Percentiles rank a stretch among this genome's conserved stretches.
Conservation (phyloP, 495 filamentous ascomycete species). For the Beverwykella pulmonaria region DNA sequence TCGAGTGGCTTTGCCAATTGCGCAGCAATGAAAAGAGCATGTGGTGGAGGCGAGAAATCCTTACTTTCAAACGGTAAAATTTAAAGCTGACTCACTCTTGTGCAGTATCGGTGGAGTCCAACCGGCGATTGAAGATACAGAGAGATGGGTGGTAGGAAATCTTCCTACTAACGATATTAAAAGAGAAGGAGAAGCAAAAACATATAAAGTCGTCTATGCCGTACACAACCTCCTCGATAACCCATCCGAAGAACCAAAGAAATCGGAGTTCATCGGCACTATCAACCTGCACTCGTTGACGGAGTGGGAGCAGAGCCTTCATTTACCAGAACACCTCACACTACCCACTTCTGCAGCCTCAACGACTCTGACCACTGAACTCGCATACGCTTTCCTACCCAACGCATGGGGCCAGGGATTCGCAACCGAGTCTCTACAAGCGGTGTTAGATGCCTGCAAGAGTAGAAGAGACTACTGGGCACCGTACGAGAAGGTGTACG, state of each 20-base stretch:
- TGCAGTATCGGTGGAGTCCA: constrained; percentile 22
- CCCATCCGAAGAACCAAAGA: too few species aligned
- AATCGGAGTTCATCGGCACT: constrained; percentile 18
- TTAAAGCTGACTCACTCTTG: too few species aligned
- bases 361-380: constrained; percentile 23
- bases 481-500: constrained; percentile 27
- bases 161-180: constrained; percentile 1
- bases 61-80: constrained; percentile 5
- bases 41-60: constrained; percentile 28
- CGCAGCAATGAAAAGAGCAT: constrained; percentile 29
- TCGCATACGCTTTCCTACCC: constrained; percentile 31
- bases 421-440: constrained; percentile 28
- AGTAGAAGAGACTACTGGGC: constrained; percentile 14
- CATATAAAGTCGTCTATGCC: constrained; percentile 31
- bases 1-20: constrained; percentile 33
- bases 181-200: constrained; percentile 13
- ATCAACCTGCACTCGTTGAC: constrained; percentile 8
- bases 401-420: constrained; percentile 33
- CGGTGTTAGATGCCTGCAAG: constrained; percentile 27
- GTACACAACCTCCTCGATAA: constrained; percentile 28
- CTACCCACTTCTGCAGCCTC: constrained; percentile 8
- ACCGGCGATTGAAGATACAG: constrained; percentile 26
- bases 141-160: constrained; percentile 5
- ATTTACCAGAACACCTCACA: constrained; percentile 18
- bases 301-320: constrained; percentile 8